Percentiles rank a stretch among this genome's conserved stretches.
Evolutionary conservation across 352 stramenopile species (phyloP).

Genomic region (Stramenopiles sp.): DNA sequence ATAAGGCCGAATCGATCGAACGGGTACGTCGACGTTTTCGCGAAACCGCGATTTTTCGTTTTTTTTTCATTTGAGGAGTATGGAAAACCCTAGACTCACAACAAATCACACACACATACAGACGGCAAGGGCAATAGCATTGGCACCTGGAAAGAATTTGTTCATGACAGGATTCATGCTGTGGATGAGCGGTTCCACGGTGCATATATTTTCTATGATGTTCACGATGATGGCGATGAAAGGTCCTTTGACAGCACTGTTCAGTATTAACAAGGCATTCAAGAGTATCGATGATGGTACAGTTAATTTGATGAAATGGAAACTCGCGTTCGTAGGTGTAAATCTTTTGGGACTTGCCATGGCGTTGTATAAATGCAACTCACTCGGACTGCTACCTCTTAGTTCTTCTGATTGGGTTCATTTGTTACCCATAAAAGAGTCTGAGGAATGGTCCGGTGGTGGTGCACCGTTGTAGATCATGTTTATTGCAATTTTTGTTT

Average conservation of each 20-base stretch:
- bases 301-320: constrained; percentile 54
- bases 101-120: no score
- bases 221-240: constrained; percentile 73
- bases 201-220: constrained; percentile 88
- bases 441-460: no score
- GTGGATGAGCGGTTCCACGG: constrained; percentile 77
- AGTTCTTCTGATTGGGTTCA: constrained; percentile 73
- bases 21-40: no score
- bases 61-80: no score
- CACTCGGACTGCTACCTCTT: constrained; percentile 68
- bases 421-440: no score
- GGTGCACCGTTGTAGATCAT: no score
- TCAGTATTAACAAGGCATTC: constrained; percentile 30
- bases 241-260: constrained; percentile 67
- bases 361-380: constrained; percentile 70
- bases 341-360: constrained; percentile 59
- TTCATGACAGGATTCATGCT: constrained; percentile 83
- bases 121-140: constrained; percentile 23
- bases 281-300: constrained; percentile 32
- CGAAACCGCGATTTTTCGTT: no score
- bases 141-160: constrained; percentile 65
- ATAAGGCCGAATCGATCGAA: no score
- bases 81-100: no score
- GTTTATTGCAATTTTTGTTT: no score
- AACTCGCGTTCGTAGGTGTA: constrained; percentile 60